These are phyloP conservation scores for Panellus pusillus DNA, from an alignment of 768 basidiomycete genomes.

Conservation along the genomic window DNA sequence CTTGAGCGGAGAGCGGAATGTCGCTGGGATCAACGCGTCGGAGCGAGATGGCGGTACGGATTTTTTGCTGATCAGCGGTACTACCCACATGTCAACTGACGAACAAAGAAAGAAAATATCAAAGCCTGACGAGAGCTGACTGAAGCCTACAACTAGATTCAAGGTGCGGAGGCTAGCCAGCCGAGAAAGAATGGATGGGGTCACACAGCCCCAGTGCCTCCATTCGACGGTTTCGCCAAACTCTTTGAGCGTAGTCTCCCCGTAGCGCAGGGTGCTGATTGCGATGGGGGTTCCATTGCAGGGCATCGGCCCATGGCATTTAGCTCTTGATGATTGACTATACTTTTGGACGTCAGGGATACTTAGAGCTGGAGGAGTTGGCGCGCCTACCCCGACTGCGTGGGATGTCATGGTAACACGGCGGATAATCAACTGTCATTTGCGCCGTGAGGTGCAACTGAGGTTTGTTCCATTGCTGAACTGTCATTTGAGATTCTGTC, in stretches of 20 bases:
- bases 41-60: constrained; percentile 55
- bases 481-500: too few species aligned
- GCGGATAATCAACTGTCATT: too few species aligned
- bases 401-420: constrained; percentile 27
- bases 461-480: too few species aligned
- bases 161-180: constrained; percentile 43
- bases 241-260: constrained; percentile 41
- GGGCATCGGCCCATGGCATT: constrained; percentile 63
- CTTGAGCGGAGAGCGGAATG: constrained; percentile 47
- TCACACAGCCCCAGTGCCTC: constrained; percentile 83
- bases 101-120: neutral
- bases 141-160: constrained; percentile 51
- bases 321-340: constrained; percentile 66
- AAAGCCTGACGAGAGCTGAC: constrained; percentile 46
- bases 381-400: constrained; percentile 6
- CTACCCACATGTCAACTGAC: constrained; percentile 31
- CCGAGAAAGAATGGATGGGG: constrained; percentile 50
- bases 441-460: too few species aligned
- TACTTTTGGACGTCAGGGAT: constrained; percentile 45
- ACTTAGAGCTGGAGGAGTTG: too few species aligned
- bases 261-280: constrained; percentile 67
- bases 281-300: constrained; percentile 58
- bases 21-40: constrained; percentile 59
- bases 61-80: constrained; percentile 59
- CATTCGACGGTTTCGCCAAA: constrained; percentile 70